Conservation (phyloP, 2,329 filamentous ascomycete species). For the Akanthomyces dipterigenus region DNA sequence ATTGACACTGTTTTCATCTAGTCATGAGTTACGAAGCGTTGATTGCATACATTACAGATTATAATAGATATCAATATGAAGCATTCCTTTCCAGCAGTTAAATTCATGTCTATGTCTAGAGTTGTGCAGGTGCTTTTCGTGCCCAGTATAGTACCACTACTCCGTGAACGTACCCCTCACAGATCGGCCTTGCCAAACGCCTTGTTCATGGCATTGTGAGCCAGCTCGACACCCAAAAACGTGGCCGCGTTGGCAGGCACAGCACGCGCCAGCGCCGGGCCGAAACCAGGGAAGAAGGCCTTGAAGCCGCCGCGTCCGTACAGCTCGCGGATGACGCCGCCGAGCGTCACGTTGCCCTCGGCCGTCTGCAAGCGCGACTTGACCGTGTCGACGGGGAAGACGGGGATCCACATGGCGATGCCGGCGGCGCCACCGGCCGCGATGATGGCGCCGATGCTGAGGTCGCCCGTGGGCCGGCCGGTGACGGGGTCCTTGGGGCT, state of each 20-base stretch:
- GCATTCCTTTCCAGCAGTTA: too few relatives aligned
- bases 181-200: constrained; percentile 43
- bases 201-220: constrained; percentile 76
- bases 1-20: constrained; percentile 31
- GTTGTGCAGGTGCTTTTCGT: background rate
- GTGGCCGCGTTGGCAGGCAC: constrained; percentile 96
- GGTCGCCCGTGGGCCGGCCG: constrained; percentile 66
- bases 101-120: too few relatives aligned
- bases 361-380: constrained; percentile 92
- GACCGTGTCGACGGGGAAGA: constrained; percentile 95
- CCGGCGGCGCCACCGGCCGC: constrained; percentile 84
- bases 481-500: constrained; percentile 72
- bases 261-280: constrained; percentile 83
- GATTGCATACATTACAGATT: background rate
- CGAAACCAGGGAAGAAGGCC: constrained; percentile 96
- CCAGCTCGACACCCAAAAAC: constrained; percentile 79
- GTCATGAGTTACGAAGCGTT: constrained; percentile 5
- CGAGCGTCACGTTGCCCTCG: constrained; percentile 74
- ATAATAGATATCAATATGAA: too few relatives aligned
- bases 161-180: background rate
- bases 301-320: constrained; percentile 76
- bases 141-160: too few relatives aligned
- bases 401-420: constrained; percentile 98
- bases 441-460: constrained; percentile 77
- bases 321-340: constrained; percentile 72